Evolutionary conservation across 2,329 filamentous ascomycete genomes (phyloP).

Genomic region (Neofusicoccum laricinum): DNA sequence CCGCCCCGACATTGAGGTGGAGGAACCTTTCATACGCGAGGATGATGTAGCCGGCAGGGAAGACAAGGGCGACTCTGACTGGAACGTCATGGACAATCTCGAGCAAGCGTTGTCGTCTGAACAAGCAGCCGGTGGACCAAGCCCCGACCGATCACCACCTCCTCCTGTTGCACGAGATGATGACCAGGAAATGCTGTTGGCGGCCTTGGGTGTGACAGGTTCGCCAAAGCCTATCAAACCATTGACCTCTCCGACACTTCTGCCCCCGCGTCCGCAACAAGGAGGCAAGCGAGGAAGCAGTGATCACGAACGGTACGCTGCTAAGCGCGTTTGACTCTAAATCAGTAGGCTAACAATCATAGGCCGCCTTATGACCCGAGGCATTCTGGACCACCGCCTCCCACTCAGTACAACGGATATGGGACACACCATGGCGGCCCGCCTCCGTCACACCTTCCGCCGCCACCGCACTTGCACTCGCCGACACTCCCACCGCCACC

Average conservation of each 20-base stretch:
- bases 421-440: neutral
- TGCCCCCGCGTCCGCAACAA: neutral
- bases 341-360: neutral
- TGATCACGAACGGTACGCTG: neutral
- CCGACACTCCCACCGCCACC: constrained; percentile 23
- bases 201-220: constrained; percentile 35
- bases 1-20: constrained; percentile 32
- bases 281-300: neutral
- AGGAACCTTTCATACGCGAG: constrained; percentile 26
- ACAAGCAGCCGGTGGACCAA: constrained; percentile 12
- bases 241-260: neutral
- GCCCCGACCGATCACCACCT: neutral
- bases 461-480: neutral
- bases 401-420: neutral
- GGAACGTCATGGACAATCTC: constrained; percentile 39
- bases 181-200: constrained; percentile 37
- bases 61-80: constrained; percentile 30
- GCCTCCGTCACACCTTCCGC: neutral
- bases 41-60: constrained; percentile 22
- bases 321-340: neutral
- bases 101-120: constrained; percentile 35
- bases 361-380: neutral
- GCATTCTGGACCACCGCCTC: neutral
- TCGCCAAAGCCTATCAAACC: constrained; percentile 29
- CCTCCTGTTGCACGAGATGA: constrained; percentile 18